These are phyloP conservation scores for Turnera subulata DNA, from an alignment of 345 rosid species.

Conservation along the genomic window DNA sequence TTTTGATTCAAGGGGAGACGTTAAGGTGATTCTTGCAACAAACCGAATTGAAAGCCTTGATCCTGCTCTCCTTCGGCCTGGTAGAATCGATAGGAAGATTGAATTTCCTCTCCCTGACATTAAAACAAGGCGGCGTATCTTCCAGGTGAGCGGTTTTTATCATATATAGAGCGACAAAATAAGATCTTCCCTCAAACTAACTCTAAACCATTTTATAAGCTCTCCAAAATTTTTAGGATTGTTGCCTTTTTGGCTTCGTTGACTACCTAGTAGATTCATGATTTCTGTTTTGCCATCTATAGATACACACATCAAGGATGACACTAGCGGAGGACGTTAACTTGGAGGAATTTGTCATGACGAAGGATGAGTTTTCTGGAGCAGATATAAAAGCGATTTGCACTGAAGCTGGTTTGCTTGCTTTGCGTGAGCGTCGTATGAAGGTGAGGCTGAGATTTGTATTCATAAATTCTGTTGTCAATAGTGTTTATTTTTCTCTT, in stretches of 20 bases:
- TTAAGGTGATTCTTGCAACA: conserved; percentile 88
- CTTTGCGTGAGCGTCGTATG: conserved; percentile 34
- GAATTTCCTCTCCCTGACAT: conserved; percentile 28
- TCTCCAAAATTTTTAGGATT: background rate
- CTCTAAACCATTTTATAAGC: background rate
- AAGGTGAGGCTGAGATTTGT: conserved; percentile 15
- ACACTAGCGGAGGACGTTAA: conserved; percentile 35
- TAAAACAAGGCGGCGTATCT: conserved; percentile 31
- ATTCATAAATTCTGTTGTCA: no score
- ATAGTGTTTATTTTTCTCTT: no score
- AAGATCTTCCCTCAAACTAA: background rate
- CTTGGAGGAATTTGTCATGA: conserved; percentile 35
- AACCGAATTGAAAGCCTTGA: conserved; percentile 20
- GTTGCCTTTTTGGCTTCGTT: no score
- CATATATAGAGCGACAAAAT: background rate
- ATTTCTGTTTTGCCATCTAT: background rate
- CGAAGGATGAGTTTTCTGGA: conserved; percentile 33
- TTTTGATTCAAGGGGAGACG: conserved; percentile 88
- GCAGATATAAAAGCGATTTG: conserved; percentile 35
- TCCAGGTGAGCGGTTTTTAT: conserved; percentile 7
- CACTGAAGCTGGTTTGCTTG: conserved; percentile 34
- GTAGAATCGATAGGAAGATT: conserved; percentile 18
- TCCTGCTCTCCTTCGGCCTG: conserved; percentile 17
- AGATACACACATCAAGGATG: conserved; percentile 37
- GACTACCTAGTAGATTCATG: no score